These are phyloP conservation scores for Elymus sibiricus DNA, from an alignment of 176 grass and related monocot genomes.

Conservation along the genomic window DNA sequence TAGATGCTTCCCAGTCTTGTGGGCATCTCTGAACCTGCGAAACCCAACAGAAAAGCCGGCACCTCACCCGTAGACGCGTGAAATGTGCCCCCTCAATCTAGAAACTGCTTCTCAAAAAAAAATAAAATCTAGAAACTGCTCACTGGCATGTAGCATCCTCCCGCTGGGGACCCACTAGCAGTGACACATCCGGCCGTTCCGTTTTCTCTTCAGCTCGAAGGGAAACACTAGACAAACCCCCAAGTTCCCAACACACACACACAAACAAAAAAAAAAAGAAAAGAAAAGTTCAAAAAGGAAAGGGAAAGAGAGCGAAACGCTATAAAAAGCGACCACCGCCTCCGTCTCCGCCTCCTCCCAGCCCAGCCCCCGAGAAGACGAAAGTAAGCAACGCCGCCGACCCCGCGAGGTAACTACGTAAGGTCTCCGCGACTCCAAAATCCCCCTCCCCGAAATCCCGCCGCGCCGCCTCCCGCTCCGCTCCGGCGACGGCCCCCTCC, in stretches of 20 bases:
- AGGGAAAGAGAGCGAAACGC: neutral
- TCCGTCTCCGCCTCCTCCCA: neutral
- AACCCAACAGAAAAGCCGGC: neutral
- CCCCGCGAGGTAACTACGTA: conserved; percentile 24
- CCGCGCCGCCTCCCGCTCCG: neutral
- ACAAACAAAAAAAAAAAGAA: neutral
- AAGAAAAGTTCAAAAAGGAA: neutral
- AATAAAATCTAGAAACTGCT: too few relatives aligned
- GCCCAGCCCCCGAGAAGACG: neutral
- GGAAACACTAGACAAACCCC: neutral
- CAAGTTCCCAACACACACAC: neutral
- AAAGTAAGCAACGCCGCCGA: conserved; percentile 21
- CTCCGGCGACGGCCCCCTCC: neutral
- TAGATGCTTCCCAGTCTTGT: neutral
- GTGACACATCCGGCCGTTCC: neutral
- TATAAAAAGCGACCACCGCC: conserved; percentile 43
- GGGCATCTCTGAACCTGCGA: neutral
- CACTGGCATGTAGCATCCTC: too few relatives aligned
- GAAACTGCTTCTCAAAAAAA: too few relatives aligned
- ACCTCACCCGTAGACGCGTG: neutral
- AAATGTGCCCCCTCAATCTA: neutral
- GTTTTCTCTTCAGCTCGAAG: neutral
- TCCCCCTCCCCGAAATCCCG: neutral
- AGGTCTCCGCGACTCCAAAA: too few relatives aligned
- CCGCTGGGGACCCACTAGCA: neutral